These are phyloP conservation scores for Murraya paniculata DNA, from an alignment of 345 rosid genomes.

Conservation along the genomic window DNA sequence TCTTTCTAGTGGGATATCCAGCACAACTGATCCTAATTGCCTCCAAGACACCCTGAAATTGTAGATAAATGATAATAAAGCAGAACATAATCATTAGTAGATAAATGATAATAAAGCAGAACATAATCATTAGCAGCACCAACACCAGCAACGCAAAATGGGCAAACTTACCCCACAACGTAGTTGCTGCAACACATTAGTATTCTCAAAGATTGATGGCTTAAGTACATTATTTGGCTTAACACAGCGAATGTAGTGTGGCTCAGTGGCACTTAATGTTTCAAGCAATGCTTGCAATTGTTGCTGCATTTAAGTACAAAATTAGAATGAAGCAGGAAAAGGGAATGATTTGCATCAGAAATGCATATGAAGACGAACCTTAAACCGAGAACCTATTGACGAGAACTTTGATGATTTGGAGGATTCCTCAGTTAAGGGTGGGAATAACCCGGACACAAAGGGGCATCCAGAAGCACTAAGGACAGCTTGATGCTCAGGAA, in stretches of 20 bases:
- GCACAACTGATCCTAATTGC: conserved; percentile 99
- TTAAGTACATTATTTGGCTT: conserved; percentile 95
- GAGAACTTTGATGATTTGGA: conserved; percentile 87
- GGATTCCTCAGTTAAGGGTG: conserved; percentile 75
- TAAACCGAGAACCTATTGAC: conserved; percentile 92
- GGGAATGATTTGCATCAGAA: conserved; percentile 1
- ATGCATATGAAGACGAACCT: conserved; percentile 42
- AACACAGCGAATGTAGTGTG: conserved; percentile 93
- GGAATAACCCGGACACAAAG: conserved; percentile 84
- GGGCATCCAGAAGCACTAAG: conserved; percentile 72
- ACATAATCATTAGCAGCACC: conserved; percentile 3
- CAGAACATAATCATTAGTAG: conserved; percentile 3
- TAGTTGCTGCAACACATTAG: conserved; percentile 79
- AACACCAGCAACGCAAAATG: conserved; percentile 2
- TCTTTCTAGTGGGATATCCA: conserved; percentile 90
- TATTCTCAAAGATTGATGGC: conserved; percentile 85
- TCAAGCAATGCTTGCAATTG: conserved; percentile 94
- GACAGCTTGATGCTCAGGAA: conserved; percentile 90
- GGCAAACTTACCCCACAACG: conserved; percentile 87
- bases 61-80: background rate
- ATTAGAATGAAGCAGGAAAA: conserved; percentile 13
- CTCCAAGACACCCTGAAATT: conserved; percentile 88
- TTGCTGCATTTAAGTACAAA: conserved; percentile 58
- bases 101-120: background rate
- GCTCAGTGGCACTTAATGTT: conserved; percentile 87